Evolutionary conservation across 176 grass and related monocot genomes (phyloP).

Genomic region (Puccinellia tenuiflora): DNA sequence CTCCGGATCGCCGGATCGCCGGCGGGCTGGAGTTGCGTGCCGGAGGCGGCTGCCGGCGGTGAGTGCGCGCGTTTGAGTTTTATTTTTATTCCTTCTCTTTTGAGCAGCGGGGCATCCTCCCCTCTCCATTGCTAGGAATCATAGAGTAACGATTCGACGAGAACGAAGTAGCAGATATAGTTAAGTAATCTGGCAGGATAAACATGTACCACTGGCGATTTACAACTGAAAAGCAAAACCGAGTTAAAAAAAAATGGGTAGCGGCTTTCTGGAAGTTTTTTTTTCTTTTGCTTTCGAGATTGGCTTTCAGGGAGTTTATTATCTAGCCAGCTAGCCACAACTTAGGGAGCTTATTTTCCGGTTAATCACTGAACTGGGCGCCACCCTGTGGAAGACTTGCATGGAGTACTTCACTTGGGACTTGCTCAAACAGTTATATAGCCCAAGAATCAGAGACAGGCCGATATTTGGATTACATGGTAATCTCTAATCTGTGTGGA

Average conservation of each 20-base stretch:
- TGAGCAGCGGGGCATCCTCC: background rate
- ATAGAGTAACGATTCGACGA: background rate
- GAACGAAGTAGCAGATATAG: background rate
- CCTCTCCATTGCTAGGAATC: background rate
- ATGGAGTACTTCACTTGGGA: background rate
- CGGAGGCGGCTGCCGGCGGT: background rate
- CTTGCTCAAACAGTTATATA: background rate
- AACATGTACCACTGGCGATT: background rate
- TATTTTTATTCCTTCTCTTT: background rate
- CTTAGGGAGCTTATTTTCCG: background rate
- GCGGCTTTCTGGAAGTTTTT: background rate
- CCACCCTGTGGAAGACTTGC: background rate
- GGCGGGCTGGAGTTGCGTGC: background rate
- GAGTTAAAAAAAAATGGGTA: background rate
- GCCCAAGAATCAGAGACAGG: background rate
- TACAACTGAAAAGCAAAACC: background rate
- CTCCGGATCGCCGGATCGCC: constrained; percentile 22
- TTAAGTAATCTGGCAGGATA: background rate
- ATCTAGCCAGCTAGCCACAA: background rate
- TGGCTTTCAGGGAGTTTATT: background rate
- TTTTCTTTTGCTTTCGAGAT: too few relatives aligned
- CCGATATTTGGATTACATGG: background rate
- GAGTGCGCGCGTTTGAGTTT: background rate
- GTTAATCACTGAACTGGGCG: background rate
- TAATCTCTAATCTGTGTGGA: background rate